Conservation (phyloP, 2,329 filamentous ascomycete species). For the Tolypocladium guangdongense region DNA sequence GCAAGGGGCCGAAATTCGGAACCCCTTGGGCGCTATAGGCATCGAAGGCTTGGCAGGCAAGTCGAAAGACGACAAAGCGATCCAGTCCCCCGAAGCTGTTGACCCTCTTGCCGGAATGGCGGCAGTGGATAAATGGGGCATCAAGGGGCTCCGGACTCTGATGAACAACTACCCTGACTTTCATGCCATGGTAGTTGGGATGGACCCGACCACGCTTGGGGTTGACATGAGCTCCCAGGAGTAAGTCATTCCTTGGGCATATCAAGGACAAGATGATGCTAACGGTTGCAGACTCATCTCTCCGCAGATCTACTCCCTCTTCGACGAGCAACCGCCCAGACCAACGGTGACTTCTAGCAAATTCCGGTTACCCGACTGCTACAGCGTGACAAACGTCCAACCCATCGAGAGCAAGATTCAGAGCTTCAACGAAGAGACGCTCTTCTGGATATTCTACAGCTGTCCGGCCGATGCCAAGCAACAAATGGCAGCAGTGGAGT, state of each 20-base stretch:
- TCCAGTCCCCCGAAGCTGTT: conserved; percentile 29
- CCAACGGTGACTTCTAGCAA: conserved; percentile 40
- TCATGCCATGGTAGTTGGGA: conserved; percentile 47
- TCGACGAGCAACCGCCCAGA: conserved; percentile 47
- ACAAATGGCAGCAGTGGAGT: conserved; percentile 49
- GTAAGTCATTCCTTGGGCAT: conserved; percentile 29
- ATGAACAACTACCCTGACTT: conserved; percentile 56
- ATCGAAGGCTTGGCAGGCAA: conserved; percentile 29
- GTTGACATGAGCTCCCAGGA: conserved; percentile 46
- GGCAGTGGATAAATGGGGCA: conserved; percentile 52
- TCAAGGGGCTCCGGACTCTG: conserved; percentile 51
- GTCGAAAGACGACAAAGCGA: conserved; percentile 31
- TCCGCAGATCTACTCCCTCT: conserved; percentile 49
- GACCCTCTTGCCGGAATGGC: conserved; percentile 52
- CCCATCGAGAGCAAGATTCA: conserved; percentile 54
- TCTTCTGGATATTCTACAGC: conserved; percentile 62
- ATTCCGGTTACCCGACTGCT: conserved; percentile 53
- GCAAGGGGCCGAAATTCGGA: conserved; percentile 24
- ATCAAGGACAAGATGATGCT: conserved; percentile 1
- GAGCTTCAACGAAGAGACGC: conserved; percentile 57
- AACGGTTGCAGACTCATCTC: conserved; percentile 36
- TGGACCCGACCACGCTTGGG: conserved; percentile 46
- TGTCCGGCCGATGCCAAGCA: conserved; percentile 53
- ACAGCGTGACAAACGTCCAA: conserved; percentile 55
- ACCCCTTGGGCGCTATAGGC: conserved; percentile 35